Evolutionary conservation across 139 green algal species (phyloP).

Genomic region (Edaphochlamys debaryana): DNA sequence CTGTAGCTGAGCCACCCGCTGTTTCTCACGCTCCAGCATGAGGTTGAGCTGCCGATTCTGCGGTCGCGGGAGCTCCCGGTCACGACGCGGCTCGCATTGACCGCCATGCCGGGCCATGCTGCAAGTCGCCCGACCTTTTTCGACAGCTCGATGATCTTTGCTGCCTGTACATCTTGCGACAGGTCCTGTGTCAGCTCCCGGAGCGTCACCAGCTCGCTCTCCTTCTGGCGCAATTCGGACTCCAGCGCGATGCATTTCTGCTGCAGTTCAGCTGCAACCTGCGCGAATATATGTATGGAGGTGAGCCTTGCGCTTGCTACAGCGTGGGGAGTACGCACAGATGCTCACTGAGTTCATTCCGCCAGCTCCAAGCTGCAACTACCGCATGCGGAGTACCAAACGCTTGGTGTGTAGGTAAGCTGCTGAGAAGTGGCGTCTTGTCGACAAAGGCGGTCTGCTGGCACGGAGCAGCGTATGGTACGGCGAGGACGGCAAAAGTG

Average conservation of each 20-base stretch:
- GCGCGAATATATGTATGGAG: not conserved
- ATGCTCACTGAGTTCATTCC: too few relatives aligned
- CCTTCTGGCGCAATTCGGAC: not conserved
- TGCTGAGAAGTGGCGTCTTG: too few relatives aligned
- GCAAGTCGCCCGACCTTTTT: conserved; percentile 62
- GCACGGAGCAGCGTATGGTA: too few relatives aligned
- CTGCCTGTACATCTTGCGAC: conserved; percentile 59
- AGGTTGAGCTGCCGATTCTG: conserved; percentile 61
- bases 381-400: too few relatives aligned
- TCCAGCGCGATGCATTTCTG: conserved; percentile 15
- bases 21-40: conserved; percentile 59
- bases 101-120: too few relatives aligned
- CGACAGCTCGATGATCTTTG: conserved; percentile 70
- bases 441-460: too few relatives aligned
- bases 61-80: not conserved
- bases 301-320: too few relatives aligned
- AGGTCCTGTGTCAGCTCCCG: conserved; percentile 45
- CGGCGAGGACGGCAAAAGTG: too few relatives aligned
- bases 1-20: conserved; percentile 48
- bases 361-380: too few relatives aligned
- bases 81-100: too few relatives aligned
- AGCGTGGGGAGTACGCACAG: too few relatives aligned
- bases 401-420: too few relatives aligned
- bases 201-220: conserved; percentile 4
- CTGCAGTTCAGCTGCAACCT: conserved; percentile 34